A percentile compares a stretch with the other conserved stretches of the same genome.
Evolutionary conservation across 306 rosid species (phyloP).

Genomic region (Cucurbita moschata): DNA sequence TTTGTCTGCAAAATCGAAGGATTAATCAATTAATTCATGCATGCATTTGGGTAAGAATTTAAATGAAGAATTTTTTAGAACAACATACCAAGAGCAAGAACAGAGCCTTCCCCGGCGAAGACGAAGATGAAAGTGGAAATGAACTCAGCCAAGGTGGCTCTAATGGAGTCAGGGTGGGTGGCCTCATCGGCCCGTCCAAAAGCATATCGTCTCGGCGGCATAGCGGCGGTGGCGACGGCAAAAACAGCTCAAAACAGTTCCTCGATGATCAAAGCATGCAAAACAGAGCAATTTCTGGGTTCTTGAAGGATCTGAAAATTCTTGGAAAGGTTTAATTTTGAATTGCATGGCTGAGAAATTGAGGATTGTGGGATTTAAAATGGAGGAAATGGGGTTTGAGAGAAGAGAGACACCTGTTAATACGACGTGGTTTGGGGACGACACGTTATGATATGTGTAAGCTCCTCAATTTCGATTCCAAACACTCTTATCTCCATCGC

Average conservation of each 20-base stretch:
- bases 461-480: slow-evolving; percentile 8
- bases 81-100: slow-evolving; percentile 54
- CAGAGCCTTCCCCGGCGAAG: slow-evolving; percentile 92
- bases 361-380: slow-evolving; percentile 23
- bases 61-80: no score
- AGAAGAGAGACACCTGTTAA: slow-evolving; percentile 35
- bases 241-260: background rate
- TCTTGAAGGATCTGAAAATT: background rate
- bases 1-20: slow-evolving; percentile 32
- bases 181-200: slow-evolving; percentile 85
- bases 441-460: slow-evolving; percentile 35
- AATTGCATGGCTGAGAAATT: slow-evolving; percentile 4
- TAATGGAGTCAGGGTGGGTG: slow-evolving; percentile 78
- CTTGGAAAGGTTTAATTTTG: background rate
- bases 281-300: no score
- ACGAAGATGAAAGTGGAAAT: slow-evolving; percentile 73
- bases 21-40: background rate
- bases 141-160: slow-evolving; percentile 83
- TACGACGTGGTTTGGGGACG: slow-evolving; percentile 12
- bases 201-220: slow-evolving; percentile 61
- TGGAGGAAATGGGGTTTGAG: slow-evolving; percentile 8
- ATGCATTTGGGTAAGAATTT: background rate
- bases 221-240: slow-evolving; percentile 6
- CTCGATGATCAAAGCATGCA: no score
- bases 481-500: background rate